These are phyloP conservation scores for Aspergillus funiculosus DNA, from an alignment of 495 filamentous ascomycete species.

Conservation along the genomic window DNA sequence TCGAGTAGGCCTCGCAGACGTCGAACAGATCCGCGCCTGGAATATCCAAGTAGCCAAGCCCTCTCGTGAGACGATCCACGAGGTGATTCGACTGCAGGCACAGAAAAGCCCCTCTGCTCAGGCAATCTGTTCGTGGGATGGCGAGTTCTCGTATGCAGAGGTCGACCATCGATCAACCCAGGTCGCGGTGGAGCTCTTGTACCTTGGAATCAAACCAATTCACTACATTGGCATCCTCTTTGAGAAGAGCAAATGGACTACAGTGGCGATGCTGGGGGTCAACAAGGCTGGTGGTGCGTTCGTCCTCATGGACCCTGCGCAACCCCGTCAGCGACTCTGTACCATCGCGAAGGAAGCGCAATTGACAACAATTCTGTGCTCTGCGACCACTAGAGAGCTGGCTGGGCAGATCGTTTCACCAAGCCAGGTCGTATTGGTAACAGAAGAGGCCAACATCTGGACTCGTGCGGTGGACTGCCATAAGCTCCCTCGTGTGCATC, in stretches of 20 bases:
- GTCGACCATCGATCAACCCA: not conserved
- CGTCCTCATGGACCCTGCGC: conserved; percentile 38
- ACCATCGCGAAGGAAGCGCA: too few relatives aligned
- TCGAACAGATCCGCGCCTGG: too few relatives aligned
- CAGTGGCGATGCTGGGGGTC: conserved; percentile 34
- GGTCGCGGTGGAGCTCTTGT: not conserved
- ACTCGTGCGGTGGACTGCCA: too few relatives aligned
- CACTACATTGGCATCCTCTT: conserved; percentile 36
- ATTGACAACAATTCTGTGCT: too few relatives aligned
- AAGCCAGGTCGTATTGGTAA: too few relatives aligned
- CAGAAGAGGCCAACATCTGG: not conserved
- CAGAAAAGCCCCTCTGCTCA: not conserved
- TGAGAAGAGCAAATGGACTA: conserved; percentile 37
- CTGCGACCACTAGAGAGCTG: too few relatives aligned
- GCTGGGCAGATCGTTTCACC: too few relatives aligned
- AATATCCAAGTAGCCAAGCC: too few relatives aligned
- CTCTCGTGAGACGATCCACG: too few relatives aligned
- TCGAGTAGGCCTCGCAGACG: too few relatives aligned
- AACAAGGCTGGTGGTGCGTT: conserved; percentile 43
- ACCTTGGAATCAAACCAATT: conserved; percentile 23
- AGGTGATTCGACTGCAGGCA: not conserved
- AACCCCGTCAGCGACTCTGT: conserved; percentile 39
- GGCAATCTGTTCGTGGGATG: not conserved
- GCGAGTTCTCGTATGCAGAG: not conserved
- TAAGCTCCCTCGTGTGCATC: too few relatives aligned